Evolutionary conservation across 202 grass and related monocot genomes (phyloP).

Genomic region (Panicum virgatum): DNA sequence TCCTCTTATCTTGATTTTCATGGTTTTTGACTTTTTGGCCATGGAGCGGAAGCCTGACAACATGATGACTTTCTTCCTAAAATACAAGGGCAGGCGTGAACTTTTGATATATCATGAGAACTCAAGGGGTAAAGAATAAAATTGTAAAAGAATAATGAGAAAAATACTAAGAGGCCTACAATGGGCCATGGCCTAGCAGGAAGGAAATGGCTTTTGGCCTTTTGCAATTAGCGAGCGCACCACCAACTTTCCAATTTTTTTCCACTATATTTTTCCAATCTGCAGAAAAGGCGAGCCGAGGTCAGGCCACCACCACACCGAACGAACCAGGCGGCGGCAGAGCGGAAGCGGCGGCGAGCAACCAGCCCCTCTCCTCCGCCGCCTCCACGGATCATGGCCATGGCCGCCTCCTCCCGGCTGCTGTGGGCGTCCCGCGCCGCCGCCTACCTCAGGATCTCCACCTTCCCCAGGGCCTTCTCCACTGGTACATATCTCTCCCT

Average conservation of each 20-base stretch:
- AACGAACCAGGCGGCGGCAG: background rate
- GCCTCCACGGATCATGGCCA: conserved; percentile 37
- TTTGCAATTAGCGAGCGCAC: background rate
- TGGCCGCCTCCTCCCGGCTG: conserved; percentile 63
- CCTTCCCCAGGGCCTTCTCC: conserved; percentile 80
- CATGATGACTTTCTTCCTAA: too few relatives aligned
- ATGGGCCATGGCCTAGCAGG: conserved; percentile 1
- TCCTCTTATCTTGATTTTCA: too few relatives aligned
- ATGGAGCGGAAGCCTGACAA: too few relatives aligned
- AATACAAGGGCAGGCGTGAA: background rate
- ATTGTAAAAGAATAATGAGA: background rate
- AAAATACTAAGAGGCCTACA: background rate
- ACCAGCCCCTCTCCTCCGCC: background rate
- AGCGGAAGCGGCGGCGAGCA: conserved; percentile 29
- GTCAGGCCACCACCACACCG: conserved; percentile 31
- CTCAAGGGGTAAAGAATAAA: background rate
- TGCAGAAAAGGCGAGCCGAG: background rate
- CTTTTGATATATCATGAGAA: background rate
- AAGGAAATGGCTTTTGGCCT: background rate
- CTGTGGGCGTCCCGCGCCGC: conserved; percentile 88
- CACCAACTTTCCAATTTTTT: conserved; percentile 37
- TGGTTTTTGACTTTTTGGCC: too few relatives aligned
- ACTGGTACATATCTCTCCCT: conserved; percentile 43
- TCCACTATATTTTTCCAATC: background rate
- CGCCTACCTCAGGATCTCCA: conserved; percentile 87